A percentile compares a stretch with the other conserved stretches of the same genome.
Conservation (phyloP, 306 rosid species). For the Alnus rubra region DNA sequence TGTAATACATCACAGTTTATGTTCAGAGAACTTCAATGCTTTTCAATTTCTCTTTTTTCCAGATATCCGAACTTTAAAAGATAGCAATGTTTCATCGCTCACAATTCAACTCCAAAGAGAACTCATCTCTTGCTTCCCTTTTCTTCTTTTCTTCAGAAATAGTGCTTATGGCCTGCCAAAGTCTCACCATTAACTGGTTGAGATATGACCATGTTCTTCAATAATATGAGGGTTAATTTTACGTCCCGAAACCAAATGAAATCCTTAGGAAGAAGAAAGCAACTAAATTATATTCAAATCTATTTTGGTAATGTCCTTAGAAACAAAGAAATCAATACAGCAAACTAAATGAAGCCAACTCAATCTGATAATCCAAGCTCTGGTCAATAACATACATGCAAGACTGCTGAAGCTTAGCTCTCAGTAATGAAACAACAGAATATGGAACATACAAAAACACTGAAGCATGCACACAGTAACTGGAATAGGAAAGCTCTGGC, state of each 20-base stretch:
- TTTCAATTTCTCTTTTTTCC: too few relatives aligned
- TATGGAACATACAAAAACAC: neutral
- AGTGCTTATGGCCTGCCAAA: too few relatives aligned
- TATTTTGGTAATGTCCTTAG: neutral
- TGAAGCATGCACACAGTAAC: neutral
- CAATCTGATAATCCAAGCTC: neutral
- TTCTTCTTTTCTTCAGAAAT: neutral
- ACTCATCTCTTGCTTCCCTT: neutral
- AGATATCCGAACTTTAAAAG: too few relatives aligned
- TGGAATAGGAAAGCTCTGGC: neutral
- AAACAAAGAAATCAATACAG: neutral
- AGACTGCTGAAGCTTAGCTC: neutral
- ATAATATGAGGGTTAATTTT: neutral
- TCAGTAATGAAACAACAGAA: neutral
- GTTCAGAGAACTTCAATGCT: too few relatives aligned
- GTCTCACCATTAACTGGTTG: too few relatives aligned
- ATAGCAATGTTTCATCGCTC: too few relatives aligned
- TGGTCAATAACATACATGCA: neutral
- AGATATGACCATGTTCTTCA: neutral
- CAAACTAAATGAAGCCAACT: neutral
- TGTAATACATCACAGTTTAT: neutral
- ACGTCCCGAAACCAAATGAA: neutral
- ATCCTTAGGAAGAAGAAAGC: neutral
- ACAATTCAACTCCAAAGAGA: too few relatives aligned
- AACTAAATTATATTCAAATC: neutral